Conservation (phyloP, 2,329 filamentous ascomycete species). For the Penicillium sp. region DNA sequence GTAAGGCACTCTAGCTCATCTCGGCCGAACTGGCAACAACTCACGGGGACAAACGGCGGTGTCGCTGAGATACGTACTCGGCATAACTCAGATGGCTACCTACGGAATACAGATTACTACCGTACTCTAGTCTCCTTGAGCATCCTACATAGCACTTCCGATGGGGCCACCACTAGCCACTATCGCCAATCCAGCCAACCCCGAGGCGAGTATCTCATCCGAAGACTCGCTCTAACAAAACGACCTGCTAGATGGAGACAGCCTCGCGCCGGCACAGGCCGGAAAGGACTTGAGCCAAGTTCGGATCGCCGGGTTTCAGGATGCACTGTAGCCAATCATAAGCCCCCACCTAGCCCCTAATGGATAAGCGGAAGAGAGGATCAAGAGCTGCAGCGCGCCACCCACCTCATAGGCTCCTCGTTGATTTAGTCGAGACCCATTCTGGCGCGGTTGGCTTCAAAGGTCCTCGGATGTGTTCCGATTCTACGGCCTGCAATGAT, state of each 20-base stretch:
- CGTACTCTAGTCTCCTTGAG: constrained; percentile 1
- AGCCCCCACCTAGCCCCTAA: constrained; percentile 9
- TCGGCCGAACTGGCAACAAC: constrained; percentile 15
- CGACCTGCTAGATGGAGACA: constrained; percentile 1
- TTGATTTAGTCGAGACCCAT: constrained; percentile 14
- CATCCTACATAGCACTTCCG: not conserved
- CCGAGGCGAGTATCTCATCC: constrained; percentile 8
- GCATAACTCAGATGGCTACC: too few species aligned
- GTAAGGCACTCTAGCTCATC: not conserved
- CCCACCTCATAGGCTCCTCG: constrained; percentile 33
- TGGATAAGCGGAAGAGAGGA: constrained; percentile 21
- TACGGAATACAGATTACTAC: too few species aligned
- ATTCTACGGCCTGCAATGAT: not conserved
- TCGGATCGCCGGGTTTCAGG: constrained; percentile 36
- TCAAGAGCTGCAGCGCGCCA: constrained; percentile 25
- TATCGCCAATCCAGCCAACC: constrained; percentile 4
- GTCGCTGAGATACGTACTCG: not conserved
- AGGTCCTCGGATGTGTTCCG: constrained; percentile 22
- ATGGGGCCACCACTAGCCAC: not conserved
- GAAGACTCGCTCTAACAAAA: not conserved
- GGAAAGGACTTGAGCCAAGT: constrained; percentile 28
- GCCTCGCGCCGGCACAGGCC: constrained; percentile 23
- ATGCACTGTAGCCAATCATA: constrained; percentile 27
- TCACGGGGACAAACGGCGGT: constrained; percentile 17
- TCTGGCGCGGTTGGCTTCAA: constrained; percentile 4